These are phyloP conservation scores for Hypoxylon lenormandii DNA, from an alignment of 495 filamentous ascomycete species.

Conservation along the genomic window DNA sequence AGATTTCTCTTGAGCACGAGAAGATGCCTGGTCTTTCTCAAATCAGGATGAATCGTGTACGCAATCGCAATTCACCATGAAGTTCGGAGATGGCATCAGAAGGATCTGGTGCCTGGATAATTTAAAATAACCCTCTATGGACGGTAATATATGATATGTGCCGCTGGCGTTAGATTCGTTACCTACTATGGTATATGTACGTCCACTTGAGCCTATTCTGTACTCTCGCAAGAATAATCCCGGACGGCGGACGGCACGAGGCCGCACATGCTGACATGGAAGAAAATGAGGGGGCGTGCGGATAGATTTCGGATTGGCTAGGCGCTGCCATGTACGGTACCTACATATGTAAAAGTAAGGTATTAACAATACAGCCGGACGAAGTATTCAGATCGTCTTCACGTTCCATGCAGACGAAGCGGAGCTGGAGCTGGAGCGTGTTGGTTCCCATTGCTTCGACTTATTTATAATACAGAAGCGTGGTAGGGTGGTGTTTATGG, in stretches of 20 bases:
- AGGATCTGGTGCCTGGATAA: constrained; percentile 18
- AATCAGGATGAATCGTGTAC: no score
- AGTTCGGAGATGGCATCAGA: constrained; percentile 33
- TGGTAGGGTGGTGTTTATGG: not conserved
- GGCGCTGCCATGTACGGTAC: not conserved
- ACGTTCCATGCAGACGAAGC: constrained; percentile 44
- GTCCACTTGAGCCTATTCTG: constrained; percentile 41
- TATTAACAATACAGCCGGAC: constrained; percentile 46
- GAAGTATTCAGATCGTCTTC: constrained; percentile 23
- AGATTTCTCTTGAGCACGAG: not conserved
- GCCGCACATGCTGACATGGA: constrained; percentile 8
- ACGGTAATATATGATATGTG: constrained; percentile 33
- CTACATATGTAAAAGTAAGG: constrained; percentile 16
- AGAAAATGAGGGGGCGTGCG: constrained; percentile 24
- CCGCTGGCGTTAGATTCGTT: constrained; percentile 22
- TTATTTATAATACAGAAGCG: not conserved
- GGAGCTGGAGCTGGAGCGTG: constrained; percentile 10
- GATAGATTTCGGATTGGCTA: constrained; percentile 36
- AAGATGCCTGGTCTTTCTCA: not conserved
- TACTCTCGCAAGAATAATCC: constrained; percentile 35
- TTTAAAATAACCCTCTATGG: constrained; percentile 20
- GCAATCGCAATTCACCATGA: constrained; percentile 25
- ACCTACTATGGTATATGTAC: no score
- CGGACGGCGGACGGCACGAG: constrained; percentile 30
- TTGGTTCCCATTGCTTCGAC: constrained; percentile 21